phyloP scores from a whole-genome alignment of 306 rosid species.

The Lathyrus oleraceus region DNA sequence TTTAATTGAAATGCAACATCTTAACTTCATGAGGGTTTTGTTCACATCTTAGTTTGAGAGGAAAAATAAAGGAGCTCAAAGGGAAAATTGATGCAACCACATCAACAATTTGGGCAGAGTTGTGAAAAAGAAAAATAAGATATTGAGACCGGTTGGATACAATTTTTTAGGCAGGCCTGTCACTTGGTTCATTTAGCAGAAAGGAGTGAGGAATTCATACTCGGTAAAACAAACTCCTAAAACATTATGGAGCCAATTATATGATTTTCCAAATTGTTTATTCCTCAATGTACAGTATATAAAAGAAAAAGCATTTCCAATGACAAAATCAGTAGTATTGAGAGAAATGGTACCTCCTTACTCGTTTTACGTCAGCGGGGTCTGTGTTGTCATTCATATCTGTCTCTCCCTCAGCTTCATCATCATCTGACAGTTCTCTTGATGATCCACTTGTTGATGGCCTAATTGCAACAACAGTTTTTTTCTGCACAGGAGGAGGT shows the following conservation, averaged over 20 bases:
- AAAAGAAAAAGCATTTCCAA: background rate
- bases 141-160: background rate
- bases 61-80: background rate
- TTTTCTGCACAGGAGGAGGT: constrained; percentile 50
- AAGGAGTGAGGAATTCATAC: constrained; percentile 22
- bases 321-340: constrained; percentile 22
- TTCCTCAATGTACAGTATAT: background rate
- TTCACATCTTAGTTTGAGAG: constrained; percentile 12
- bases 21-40: constrained; percentile 16
- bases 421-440: constrained; percentile 80
- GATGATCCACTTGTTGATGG: constrained; percentile 87
- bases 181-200: constrained; percentile 16
- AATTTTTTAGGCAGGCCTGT: constrained; percentile 21
- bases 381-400: constrained; percentile 60
- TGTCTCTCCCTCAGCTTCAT: constrained; percentile 81
- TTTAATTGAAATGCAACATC: background rate
- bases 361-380: constrained; percentile 80
- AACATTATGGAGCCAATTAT: constrained; percentile 10
- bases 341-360: constrained; percentile 75
- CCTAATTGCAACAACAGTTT: constrained; percentile 45
- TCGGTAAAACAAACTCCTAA: constrained; percentile 20
- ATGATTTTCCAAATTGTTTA: constrained; percentile 23
- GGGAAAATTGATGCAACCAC: constrained; percentile 26
- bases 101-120: constrained; percentile 22
- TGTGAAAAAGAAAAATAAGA: background rate